Evolutionary conservation across 73 alveolate genomes (phyloP).

Genomic region (Blepharisma stoltei): DNA sequence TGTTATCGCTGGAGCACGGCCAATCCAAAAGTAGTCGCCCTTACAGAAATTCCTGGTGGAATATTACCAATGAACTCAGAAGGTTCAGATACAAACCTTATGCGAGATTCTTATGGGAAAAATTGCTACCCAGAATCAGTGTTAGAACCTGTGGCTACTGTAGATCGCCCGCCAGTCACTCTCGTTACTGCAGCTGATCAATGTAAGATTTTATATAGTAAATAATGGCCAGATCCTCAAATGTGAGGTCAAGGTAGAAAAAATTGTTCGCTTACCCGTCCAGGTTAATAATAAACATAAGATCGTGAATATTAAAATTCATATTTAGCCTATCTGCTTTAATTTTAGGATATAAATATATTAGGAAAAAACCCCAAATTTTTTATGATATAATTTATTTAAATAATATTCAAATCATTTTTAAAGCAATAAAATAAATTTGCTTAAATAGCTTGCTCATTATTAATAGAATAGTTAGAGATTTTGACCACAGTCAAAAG

Average conservation of each 20-base stretch:
- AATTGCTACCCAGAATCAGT: slow-evolving; percentile 38
- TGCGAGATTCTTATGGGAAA: slow-evolving; percentile 21
- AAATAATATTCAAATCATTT: no score
- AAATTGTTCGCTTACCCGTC: slow-evolving; percentile 22
- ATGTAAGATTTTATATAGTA: slow-evolving; percentile 13
- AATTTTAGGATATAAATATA: no score
- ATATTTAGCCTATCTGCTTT: no score
- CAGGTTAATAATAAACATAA: no score
- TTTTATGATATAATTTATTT: no score
- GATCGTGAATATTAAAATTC: no score
- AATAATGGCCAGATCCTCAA: slow-evolving; percentile 47
- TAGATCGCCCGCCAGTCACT: slow-evolving; percentile 43
- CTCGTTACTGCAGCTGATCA: slow-evolving; percentile 54
- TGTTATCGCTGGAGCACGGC: slow-evolving; percentile 51
- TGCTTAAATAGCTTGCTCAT: no score
- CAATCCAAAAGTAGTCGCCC: slow-evolving; percentile 28
- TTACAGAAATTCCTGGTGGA: neutral
- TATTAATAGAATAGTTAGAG: slow-evolving; percentile 36
- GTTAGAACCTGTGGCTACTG: slow-evolving; percentile 29
- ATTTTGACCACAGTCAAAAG: slow-evolving; percentile 53
- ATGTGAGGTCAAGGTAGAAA: slow-evolving; percentile 46
- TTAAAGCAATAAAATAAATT: no score
- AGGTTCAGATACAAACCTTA: slow-evolving; percentile 1
- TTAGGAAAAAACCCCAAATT: no score
- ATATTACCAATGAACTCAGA: neutral